Conservation (phyloP, 139 green algal genomes). For the Mesotaenium endlicherianum region DNA sequence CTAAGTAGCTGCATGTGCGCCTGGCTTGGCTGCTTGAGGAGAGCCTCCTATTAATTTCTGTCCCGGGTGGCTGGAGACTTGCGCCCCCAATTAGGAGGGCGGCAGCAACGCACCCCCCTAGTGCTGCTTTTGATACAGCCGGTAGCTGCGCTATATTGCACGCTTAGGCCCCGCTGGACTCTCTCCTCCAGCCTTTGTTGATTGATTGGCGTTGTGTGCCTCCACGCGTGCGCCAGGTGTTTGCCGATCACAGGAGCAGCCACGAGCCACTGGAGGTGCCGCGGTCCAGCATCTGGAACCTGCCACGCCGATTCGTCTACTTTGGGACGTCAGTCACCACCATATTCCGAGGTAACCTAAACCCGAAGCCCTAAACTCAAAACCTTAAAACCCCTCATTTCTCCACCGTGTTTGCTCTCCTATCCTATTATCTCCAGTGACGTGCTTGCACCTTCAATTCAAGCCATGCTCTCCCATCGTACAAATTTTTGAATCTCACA, state of each 20-base stretch:
- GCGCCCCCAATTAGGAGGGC: no score
- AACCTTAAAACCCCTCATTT: not conserved
- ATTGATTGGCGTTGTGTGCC: no score
- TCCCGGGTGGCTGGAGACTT: no score
- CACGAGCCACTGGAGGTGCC: constrained; percentile 48
- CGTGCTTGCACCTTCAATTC: not conserved
- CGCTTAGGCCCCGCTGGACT: not conserved
- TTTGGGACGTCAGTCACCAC: constrained; percentile 22
- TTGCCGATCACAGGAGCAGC: constrained; percentile 58
- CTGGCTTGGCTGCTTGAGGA: no score
- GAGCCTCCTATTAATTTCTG: no score
- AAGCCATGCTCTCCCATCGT: not conserved
- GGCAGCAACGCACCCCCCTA: no score
- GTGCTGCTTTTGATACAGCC: no score
- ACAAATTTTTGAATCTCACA: not conserved
- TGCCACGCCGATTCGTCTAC: constrained; percentile 11
- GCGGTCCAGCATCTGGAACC: constrained; percentile 14
- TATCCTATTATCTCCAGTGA: not conserved
- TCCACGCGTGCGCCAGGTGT: no score
- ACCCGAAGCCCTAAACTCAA: not conserved
- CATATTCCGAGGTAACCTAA: constrained; percentile 13
- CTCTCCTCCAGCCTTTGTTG: not conserved
- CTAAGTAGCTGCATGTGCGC: no score
- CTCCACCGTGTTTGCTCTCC: not conserved
- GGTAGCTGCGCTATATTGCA: no score